Evolutionary conservation across 1,139 yeast species (phyloP), one percentile per base, ranked within the genome.

Genomic region (Pichia sp.): DNA sequence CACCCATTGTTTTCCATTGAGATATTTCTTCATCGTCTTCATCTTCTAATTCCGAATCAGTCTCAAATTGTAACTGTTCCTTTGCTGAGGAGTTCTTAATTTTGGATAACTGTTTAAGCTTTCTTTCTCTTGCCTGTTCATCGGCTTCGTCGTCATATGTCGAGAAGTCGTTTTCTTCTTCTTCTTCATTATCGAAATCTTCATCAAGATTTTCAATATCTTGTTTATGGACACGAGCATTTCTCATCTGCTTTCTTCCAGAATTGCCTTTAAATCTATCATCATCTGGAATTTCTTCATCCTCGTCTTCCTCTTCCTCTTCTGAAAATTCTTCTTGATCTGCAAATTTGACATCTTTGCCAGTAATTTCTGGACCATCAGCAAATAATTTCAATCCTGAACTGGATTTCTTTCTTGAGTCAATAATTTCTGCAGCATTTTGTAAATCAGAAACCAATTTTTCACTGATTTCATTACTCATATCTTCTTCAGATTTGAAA

Each of bases 401-500:
- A 4, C 44, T 41, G 23, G 23, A 16, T 16, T 16, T 16, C 44
- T 75, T 73, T 48, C 79, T 72, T 51, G 80, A 84, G 37, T 80
- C 81, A 57, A 85, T 67, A 10, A 85, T 71, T 44, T 75, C 75
- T 41, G 77, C 74, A 4, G 81, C 86, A 29, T 75, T 73, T 61
- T 90, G 97, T 54, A 92, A 71, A 43, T 78, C 79, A 7, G 94
- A 85, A 27, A 92, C 95, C 52, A 88, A 67, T 57, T 79, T 77
- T 63, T 92, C 97, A 55, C 61, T 95, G 90, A 56, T 71, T 10
- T 34, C 10, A 5, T 59, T 65, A 11, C 61, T 59, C 46, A 44
- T 44, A 52, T 84, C 87, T 57, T 79, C 79, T 41, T 85, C 88
- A 53, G 64, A 68, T 60, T 68, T 79, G 60, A 54, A 58, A 27